phyloP scores from a whole-genome alignment of 805 yeast genomes.

The Sungouiozyma ichnusensis region DNA sequence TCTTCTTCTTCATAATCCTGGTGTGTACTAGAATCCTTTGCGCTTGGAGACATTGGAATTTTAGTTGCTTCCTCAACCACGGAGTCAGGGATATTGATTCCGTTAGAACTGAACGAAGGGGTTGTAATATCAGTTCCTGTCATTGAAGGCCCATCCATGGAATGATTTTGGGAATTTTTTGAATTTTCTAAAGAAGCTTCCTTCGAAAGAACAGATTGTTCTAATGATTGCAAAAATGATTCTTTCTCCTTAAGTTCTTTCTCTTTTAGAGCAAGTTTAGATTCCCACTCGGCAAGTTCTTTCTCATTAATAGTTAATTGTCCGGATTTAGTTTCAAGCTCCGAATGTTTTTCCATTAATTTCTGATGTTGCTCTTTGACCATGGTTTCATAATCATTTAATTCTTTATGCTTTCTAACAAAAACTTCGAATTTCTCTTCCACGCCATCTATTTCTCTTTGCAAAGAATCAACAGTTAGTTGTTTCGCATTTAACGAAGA shows the following conservation, averaged over 20 bases:
- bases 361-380: constrained; percentile 25
- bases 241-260: not conserved
- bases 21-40: not conserved
- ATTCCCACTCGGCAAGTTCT: constrained; percentile 17
- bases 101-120: not conserved
- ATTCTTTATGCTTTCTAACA: constrained; percentile 23
- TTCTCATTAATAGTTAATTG: constrained; percentile 24
- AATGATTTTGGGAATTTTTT: not conserved
- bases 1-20: constrained; percentile 21
- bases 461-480: constrained; percentile 34
- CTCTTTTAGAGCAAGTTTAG: not conserved
- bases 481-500: constrained; percentile 41
- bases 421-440: constrained; percentile 20
- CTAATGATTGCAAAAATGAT: not conserved
- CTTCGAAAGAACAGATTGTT: not conserved
- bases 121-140: not conserved
- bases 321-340: constrained; percentile 29
- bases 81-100: not conserved
- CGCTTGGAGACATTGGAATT: not conserved
- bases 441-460: constrained; percentile 30
- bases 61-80: not conserved
- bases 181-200: not conserved
- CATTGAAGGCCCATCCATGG: too few relatives aligned
- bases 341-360: constrained; percentile 18
- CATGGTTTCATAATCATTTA: constrained; percentile 32